A percentile compares a stretch with the other conserved stretches of the same genome.
Conservation (phyloP, 2,329 filamentous ascomycete genomes). For the Diplodia intermedia region DNA sequence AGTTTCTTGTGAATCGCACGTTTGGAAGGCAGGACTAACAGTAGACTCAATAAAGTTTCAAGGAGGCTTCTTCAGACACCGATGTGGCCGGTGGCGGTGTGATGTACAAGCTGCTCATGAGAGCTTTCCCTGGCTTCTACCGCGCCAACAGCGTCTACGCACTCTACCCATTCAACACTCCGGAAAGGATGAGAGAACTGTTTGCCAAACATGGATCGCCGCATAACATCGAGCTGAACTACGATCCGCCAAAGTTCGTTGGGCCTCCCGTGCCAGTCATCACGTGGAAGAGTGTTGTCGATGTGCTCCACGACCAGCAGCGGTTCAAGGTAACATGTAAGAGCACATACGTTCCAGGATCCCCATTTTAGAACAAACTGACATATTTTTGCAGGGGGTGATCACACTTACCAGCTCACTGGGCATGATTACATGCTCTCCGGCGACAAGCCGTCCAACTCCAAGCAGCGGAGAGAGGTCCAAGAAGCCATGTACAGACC, state of each 20-base stretch:
- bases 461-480: conserved; percentile 35
- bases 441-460: conserved; percentile 34
- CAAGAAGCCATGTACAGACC: conserved; percentile 36
- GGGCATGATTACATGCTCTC: conserved; percentile 38
- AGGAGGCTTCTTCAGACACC: conserved; percentile 32
- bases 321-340: conserved; percentile 42
- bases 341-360: neutral
- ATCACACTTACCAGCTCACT: conserved; percentile 39
- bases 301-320: conserved; percentile 39
- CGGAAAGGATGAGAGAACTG: conserved; percentile 36
- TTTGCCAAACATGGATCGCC: conserved; percentile 33
- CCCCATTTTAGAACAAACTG: neutral
- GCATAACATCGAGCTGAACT: conserved; percentile 37
- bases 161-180: conserved; percentile 42
- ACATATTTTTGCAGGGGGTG: conserved; percentile 34
- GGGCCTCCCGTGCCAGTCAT: conserved; percentile 35
- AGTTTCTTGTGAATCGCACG: neutral
- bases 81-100: conserved; percentile 34
- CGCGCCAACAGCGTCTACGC: conserved; percentile 39
- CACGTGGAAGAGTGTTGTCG: conserved; percentile 38
- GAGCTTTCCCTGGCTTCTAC: conserved; percentile 38
- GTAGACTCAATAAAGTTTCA: conserved; percentile 6
- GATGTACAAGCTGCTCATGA: conserved; percentile 36
- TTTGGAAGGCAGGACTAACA: neutral
- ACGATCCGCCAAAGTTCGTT: conserved; percentile 37